phyloP scores from a whole-genome alignment of 768 basidiomycete genomes.

The Suillus paluster region DNA sequence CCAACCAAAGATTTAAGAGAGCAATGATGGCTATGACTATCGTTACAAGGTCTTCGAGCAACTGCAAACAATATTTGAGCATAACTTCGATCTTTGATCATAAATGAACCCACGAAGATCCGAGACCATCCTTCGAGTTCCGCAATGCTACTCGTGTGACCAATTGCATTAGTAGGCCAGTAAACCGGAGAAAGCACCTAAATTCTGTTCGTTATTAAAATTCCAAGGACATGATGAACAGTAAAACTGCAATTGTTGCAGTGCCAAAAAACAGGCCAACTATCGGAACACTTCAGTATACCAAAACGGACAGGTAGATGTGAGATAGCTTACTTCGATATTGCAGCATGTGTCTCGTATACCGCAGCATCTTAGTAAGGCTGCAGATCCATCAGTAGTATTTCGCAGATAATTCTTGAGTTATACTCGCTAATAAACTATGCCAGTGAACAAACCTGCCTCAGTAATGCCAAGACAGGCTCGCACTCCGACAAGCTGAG shows the following conservation, averaged over 20 bases:
- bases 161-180: conserved; percentile 60
- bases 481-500: conserved; percentile 61
- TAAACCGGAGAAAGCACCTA: conserved; percentile 60
- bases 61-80: background rate
- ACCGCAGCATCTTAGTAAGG: conserved; percentile 72
- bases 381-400: conserved; percentile 30
- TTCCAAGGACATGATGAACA: background rate
- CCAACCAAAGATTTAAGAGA: no score
- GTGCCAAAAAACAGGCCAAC: conserved; percentile 69
- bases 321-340: conserved; percentile 37
- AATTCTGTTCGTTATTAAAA: background rate
- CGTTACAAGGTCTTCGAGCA: conserved; percentile 68
- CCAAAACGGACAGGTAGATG: no score
- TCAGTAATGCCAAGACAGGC: conserved; percentile 68
- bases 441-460: conserved; percentile 74
- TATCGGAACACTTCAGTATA: conserved; percentile 4
- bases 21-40: conserved; percentile 58
- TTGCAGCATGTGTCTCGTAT: conserved; percentile 64
- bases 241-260: conserved; percentile 57
- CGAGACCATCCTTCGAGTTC: conserved; percentile 65
- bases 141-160: conserved; percentile 51
- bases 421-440: conserved; percentile 65
- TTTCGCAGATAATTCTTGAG: background rate
- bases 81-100: background rate
- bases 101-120: conserved; percentile 56